Conservation (phyloP, 106 monocot genomes). For the Platanthera zijinensis region DNA sequence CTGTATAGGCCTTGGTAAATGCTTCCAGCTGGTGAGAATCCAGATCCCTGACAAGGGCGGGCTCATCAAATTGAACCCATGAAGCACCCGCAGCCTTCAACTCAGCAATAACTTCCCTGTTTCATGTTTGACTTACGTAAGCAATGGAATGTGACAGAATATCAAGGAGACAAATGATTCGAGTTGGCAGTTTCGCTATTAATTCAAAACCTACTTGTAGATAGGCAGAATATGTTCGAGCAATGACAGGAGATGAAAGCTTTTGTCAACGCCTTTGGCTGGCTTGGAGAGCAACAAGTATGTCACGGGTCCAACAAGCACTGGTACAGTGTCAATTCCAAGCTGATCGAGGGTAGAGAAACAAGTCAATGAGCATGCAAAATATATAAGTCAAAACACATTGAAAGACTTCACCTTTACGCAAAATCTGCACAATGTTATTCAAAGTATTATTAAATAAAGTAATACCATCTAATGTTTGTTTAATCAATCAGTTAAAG, state of each 20-base stretch:
- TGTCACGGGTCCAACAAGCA: conserved; percentile 15
- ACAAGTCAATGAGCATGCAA: background rate
- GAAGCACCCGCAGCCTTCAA: conserved; percentile 29
- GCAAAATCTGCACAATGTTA: too few species aligned
- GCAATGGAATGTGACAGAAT: background rate
- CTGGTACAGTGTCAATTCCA: conserved; percentile 10
- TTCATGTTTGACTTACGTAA: background rate
- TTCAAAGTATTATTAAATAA: background rate
- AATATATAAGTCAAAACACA: background rate
- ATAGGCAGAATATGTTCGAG: conserved; percentile 12
- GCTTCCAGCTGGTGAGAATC: conserved; percentile 23
- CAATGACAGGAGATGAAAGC: conserved; percentile 5
- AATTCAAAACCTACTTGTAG: conserved; percentile 20
- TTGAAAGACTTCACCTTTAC: background rate
- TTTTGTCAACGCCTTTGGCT: conserved; percentile 12
- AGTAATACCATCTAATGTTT: too few species aligned
- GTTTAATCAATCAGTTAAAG: too few species aligned
- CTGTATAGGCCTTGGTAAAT: conserved; percentile 19
- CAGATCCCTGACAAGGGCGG: conserved; percentile 24
- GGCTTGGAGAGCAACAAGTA: conserved; percentile 19
- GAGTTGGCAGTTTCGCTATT: background rate
- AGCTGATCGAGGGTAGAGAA: background rate
- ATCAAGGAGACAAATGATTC: background rate
- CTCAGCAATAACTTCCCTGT: conserved; percentile 25
- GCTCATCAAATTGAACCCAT: conserved; percentile 29